A percentile compares a stretch with the other conserved stretches of the same genome.
These are phyloP conservation scores for Phytophthora aleatoria DNA, from an alignment of 352 stramenopile genomes.

Conservation along the genomic window DNA sequence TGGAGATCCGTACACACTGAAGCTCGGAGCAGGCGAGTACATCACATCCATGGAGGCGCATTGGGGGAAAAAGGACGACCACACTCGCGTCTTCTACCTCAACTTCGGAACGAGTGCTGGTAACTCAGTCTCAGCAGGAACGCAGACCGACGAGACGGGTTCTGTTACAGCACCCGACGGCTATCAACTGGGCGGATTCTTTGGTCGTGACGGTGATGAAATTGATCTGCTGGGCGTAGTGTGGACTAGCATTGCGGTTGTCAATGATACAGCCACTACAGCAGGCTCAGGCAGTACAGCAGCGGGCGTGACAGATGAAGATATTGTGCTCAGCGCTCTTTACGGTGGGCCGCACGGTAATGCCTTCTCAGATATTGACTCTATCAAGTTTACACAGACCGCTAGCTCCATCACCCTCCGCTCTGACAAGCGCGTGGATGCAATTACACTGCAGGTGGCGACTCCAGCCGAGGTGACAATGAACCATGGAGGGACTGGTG, in stretches of 20 bases:
- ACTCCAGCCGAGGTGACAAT: slow-evolving; percentile 21
- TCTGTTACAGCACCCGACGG: slow-evolving; percentile 20
- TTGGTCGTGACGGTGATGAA: slow-evolving; percentile 30
- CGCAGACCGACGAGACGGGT: slow-evolving; percentile 21
- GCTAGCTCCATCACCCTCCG: slow-evolving; percentile 24
- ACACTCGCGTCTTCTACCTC: slow-evolving; percentile 27
- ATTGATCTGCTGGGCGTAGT: slow-evolving; percentile 28
- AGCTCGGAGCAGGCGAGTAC: slow-evolving; percentile 13
- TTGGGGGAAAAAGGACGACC: slow-evolving; percentile 26
- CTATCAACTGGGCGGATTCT: slow-evolving; percentile 29
- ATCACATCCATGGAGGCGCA: slow-evolving; percentile 31
- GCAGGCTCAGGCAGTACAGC: slow-evolving; percentile 2
- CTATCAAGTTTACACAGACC: slow-evolving; percentile 22
- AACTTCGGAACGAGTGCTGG: slow-evolving; percentile 21
- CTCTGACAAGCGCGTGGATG: slow-evolving; percentile 24
- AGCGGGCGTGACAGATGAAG: slow-evolving; percentile 12
- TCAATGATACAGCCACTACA: slow-evolving; percentile 1
- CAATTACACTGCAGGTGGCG: slow-evolving; percentile 20
- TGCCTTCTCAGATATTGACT: slow-evolving; percentile 29
- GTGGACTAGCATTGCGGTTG: slow-evolving; percentile 26
- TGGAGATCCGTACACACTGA: slow-evolving; percentile 22
- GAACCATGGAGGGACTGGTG: slow-evolving; percentile 22
- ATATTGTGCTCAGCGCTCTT: slow-evolving; percentile 23
- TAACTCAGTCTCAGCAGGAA: slow-evolving; percentile 21
- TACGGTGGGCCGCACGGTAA: slow-evolving; percentile 27